Conservation (phyloP, 192 early-diverging fungal genomes). For the Umbelopsis sp. region DNA sequence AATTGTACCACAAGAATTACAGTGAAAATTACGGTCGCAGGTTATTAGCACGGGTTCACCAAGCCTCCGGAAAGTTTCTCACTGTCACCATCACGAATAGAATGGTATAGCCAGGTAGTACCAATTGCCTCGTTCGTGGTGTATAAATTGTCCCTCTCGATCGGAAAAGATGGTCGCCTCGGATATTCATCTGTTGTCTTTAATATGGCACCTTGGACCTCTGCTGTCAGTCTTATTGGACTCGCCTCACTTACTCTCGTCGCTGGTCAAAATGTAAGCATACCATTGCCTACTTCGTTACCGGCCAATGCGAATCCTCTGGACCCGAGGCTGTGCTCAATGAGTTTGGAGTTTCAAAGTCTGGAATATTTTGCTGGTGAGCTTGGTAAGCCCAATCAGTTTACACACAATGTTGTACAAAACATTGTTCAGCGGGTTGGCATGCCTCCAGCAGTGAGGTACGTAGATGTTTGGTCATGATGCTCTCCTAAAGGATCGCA, state of each 20-base stretch:
- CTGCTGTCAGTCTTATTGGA: not conserved
- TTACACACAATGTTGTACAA: not conserved
- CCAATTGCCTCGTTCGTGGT: not conserved
- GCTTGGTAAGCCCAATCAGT: not conserved
- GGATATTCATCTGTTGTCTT: not conserved
- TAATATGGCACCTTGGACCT: not conserved
- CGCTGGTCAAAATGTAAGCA: not conserved
- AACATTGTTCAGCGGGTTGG: constrained; percentile 1
- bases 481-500: too few relatives aligned
- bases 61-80: not conserved
- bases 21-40: not conserved
- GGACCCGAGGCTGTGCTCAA: not conserved
- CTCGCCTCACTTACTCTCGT: not conserved
- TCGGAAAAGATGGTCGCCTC: not conserved
- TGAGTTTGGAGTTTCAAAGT: constrained; percentile 18
- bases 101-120: not conserved
- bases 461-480: not conserved
- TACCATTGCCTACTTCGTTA: not conserved
- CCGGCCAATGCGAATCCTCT: not conserved
- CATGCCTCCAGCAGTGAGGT: not conserved
- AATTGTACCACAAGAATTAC: not conserved
- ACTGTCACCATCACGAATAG: not conserved
- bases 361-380: constrained; percentile 8
- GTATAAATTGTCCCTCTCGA: not conserved
- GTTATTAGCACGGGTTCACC: not conserved